Conservation (phyloP, 1,284 basidiomycete species). For the Cutaneotrichosporon sp. region DNA sequence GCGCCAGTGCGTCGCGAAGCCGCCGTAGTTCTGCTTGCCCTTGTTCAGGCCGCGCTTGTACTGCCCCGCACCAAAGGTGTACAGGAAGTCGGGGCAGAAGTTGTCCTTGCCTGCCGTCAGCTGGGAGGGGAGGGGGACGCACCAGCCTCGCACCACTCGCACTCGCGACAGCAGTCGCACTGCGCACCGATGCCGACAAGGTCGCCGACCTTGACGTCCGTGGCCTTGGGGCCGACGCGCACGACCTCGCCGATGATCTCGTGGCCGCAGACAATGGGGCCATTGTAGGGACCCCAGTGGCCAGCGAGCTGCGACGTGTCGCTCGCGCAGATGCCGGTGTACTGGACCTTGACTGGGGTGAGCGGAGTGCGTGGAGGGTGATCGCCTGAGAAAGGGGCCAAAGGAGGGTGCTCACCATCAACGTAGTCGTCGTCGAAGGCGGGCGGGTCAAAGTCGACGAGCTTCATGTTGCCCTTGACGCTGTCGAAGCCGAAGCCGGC, state of each 20-base stretch:
- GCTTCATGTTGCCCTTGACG: slow-evolving; percentile 50
- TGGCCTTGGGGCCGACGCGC: slow-evolving; percentile 30
- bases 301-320: slow-evolving; percentile 26
- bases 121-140: slow-evolving; percentile 32
- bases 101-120: slow-evolving; percentile 10
- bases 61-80: slow-evolving; percentile 1
- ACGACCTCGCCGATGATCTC: slow-evolving; percentile 39
- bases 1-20: slow-evolving; percentile 53
- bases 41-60: slow-evolving; percentile 24
- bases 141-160: slow-evolving; percentile 53
- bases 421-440: slow-evolving; percentile 52
- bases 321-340: slow-evolving; percentile 27
- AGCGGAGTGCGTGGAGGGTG: background rate
- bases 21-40: slow-evolving; percentile 51
- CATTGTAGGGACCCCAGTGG: slow-evolving; percentile 8
- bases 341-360: slow-evolving; percentile 19
- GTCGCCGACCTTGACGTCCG: slow-evolving; percentile 50
- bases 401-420: slow-evolving; percentile 49
- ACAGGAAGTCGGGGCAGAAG: background rate
- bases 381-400: too few species aligned
- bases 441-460: slow-evolving; percentile 48
- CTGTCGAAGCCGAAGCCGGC: slow-evolving; percentile 43
- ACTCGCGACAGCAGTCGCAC: slow-evolving; percentile 54
- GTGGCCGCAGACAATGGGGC: slow-evolving; percentile 28
- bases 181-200: slow-evolving; percentile 58